Percentiles rank a stretch among this genome's conserved stretches.
Conservation (phyloP, 352 stramenopile species). For the Globisporangium sylvaticum region DNA sequence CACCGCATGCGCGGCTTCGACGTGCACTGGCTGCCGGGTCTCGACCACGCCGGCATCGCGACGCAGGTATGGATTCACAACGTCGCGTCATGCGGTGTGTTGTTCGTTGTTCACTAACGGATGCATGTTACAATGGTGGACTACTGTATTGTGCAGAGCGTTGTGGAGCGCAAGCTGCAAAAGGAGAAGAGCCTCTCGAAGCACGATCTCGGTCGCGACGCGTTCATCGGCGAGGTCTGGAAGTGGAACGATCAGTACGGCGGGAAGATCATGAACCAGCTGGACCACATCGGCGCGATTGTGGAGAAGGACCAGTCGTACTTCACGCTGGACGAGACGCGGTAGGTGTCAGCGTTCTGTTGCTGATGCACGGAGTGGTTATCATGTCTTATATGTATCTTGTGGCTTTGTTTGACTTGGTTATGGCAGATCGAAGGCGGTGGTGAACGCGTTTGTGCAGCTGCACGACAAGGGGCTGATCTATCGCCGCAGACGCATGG, state of each 20-base stretch:
- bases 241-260: slow-evolving; percentile 99
- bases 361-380: not conserved
- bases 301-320: slow-evolving; percentile 96
- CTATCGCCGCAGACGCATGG: slow-evolving; percentile 94
- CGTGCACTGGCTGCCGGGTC: slow-evolving; percentile 95
- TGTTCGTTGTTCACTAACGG: too few relatives aligned
- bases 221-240: slow-evolving; percentile 97
- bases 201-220: slow-evolving; percentile 96
- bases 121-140: not conserved
- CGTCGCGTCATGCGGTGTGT: too few relatives aligned
- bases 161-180: slow-evolving; percentile 98
- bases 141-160: slow-evolving; percentile 48
- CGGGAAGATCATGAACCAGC: slow-evolving; percentile 93
- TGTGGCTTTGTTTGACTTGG: not conserved
- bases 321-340: slow-evolving; percentile 98
- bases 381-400: not conserved
- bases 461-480: slow-evolving; percentile 97
- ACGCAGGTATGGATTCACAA: slow-evolving; percentile 75
- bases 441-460: slow-evolving; percentile 65
- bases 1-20: slow-evolving; percentile 97
- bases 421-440: slow-evolving; percentile 34
- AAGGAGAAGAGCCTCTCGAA: slow-evolving; percentile 89
- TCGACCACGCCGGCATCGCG: slow-evolving; percentile 99
- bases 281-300: slow-evolving; percentile 90
- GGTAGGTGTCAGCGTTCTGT: slow-evolving; percentile 61